Percentiles rank a stretch among this genome's conserved stretches.
Conservation (phyloP, 768 basidiomycete genomes). For the Artomyces pyxidatus region DNA sequence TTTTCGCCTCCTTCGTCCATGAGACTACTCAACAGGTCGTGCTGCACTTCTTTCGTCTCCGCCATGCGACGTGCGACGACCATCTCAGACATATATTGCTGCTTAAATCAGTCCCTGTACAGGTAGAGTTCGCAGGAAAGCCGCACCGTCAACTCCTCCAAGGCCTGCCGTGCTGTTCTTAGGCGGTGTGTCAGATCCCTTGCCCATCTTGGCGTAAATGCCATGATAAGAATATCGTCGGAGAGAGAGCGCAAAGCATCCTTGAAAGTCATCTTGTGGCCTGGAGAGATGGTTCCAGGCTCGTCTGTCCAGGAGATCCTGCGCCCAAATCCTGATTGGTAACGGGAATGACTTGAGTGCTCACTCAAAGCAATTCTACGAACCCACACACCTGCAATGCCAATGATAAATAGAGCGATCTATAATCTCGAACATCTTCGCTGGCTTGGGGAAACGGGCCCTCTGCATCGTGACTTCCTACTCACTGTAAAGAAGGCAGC, state of each 20-base stretch:
- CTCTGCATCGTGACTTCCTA: constrained; percentile 45
- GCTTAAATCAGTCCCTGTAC: background rate
- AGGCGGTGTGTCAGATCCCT: constrained; percentile 28
- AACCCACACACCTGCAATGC: constrained; percentile 32
- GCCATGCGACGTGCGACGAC: constrained; percentile 10
- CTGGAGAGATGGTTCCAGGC: constrained; percentile 29
- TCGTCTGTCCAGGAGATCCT: constrained; percentile 41
- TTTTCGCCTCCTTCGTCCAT: constrained; percentile 15
- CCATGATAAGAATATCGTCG: constrained; percentile 27
- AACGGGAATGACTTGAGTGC: background rate
- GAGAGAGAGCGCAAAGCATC: constrained; percentile 40
- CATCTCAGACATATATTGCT: constrained; percentile 23
- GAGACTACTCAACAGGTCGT: constrained; percentile 21
- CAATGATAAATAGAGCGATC: constrained; percentile 50
- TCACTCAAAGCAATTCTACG: background rate
- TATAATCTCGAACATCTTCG: constrained; percentile 40
- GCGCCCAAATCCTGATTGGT: constrained; percentile 39
- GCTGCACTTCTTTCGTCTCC: constrained; percentile 11
- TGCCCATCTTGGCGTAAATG: constrained; percentile 33
- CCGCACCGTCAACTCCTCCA: constrained; percentile 35
- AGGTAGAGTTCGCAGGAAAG: background rate
- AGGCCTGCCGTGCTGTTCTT: constrained; percentile 27
- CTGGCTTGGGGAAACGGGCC: constrained; percentile 49
- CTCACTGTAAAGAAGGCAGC: background rate
- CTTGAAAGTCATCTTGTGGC: constrained; percentile 42